A percentile compares a stretch with the other conserved stretches of the same genome.
Evolutionary conservation across 192 early-diverging fungal species (phyloP).

Genomic region (Geranomyces variabilis): DNA sequence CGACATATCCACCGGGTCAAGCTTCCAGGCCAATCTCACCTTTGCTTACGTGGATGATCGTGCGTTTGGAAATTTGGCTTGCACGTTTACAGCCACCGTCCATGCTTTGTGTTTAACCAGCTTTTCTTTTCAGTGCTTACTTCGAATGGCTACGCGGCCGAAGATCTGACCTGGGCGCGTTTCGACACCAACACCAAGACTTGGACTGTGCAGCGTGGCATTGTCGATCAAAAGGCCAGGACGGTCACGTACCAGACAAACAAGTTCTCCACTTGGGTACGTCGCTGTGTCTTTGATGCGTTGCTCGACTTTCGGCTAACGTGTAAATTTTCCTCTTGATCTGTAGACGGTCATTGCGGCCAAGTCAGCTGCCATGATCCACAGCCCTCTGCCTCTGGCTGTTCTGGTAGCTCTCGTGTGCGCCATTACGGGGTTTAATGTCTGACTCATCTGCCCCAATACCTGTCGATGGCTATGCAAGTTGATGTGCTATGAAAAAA

Average conservation of each 20-base stretch:
- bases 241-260: neutral
- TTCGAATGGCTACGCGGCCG: neutral
- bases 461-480: too few species aligned
- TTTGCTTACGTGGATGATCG: slow-evolving; percentile 11
- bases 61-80: too few species aligned
- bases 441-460: too few species aligned
- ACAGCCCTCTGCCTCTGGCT: too few species aligned
- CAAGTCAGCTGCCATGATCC: too few species aligned
- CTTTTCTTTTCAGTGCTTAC: neutral
- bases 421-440: too few species aligned
- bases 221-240: neutral
- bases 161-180: neutral
- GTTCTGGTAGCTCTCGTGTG: too few species aligned
- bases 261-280: slow-evolving; percentile 11
- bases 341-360: too few species aligned
- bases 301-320: too few species aligned
- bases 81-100: neutral
- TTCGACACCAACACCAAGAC: neutral
- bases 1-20: neutral
- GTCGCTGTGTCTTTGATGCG: too few species aligned
- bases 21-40: neutral
- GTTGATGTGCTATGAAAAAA: too few species aligned
- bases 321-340: too few species aligned
- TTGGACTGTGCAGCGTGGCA: neutral
- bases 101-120: neutral